Percentiles rank a stretch among this genome's conserved stretches.
Conservation (phyloP, 139 green algal genomes). For the Tetraselmis striata region DNA sequence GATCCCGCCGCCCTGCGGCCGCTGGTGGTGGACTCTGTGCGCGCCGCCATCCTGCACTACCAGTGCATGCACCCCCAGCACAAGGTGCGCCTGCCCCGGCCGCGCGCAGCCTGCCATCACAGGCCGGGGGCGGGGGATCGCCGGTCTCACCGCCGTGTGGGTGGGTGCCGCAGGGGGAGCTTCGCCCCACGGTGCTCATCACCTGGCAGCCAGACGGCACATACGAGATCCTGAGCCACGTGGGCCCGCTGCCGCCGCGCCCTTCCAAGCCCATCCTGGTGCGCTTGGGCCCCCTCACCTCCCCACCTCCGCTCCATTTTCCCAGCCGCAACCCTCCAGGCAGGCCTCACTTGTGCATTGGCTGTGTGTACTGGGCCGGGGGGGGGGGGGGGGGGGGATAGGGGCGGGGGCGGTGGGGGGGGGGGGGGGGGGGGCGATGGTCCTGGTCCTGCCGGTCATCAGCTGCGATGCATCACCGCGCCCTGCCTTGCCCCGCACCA, state of each 20-base stretch:
- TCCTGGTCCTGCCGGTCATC: too few relatives aligned
- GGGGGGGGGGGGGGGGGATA: too few relatives aligned
- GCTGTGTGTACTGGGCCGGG: too few relatives aligned
- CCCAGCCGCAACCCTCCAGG: too few relatives aligned
- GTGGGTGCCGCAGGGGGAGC: slow-evolving; percentile 11
- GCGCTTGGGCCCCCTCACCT: slow-evolving; percentile 12
- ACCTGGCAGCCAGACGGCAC: slow-evolving; percentile 24
- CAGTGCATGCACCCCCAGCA: background rate
- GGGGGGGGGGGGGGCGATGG: too few relatives aligned
- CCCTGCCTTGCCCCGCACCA: too few relatives aligned
- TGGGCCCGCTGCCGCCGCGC: slow-evolving; percentile 24
- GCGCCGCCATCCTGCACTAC: slow-evolving; percentile 3
- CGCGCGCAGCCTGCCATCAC: background rate
- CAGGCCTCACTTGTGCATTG: too few relatives aligned
- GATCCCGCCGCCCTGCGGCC: slow-evolving; percentile 17
- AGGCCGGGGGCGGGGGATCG: background rate
- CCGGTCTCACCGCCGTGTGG: background rate
- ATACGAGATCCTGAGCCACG: slow-evolving; percentile 32
- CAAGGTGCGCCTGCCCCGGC: background rate
- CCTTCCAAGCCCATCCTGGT: slow-evolving; percentile 43
- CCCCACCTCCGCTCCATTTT: background rate
- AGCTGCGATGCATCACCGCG: too few relatives aligned
- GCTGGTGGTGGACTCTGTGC: slow-evolving; percentile 17
- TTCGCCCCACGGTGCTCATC: slow-evolving; percentile 43
- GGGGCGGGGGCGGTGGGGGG: too few relatives aligned